Evolutionary conservation across 345 rosid genomes (phyloP).

Genomic region (Ceriops decandra): DNA sequence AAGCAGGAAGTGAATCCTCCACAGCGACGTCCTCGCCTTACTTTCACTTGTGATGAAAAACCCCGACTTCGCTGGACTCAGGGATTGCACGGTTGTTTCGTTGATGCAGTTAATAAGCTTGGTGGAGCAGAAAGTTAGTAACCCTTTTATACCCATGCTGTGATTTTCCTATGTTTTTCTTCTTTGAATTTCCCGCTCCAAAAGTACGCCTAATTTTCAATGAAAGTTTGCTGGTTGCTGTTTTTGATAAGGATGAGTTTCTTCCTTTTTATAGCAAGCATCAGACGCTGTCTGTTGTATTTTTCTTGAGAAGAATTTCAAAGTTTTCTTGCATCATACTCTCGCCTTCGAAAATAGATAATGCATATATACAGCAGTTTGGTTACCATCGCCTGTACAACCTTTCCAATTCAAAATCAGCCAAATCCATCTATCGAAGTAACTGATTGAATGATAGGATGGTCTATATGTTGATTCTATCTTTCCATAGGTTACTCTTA

Average conservation of each 20-base stretch:
- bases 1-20: neutral
- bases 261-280: no score
- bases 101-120: constrained; percentile 17
- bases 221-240: no score
- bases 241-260: no score
- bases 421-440: no score
- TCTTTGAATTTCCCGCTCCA: no score
- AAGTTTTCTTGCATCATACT: neutral
- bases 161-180: neutral
- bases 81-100: constrained; percentile 17
- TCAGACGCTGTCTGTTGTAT: no score
- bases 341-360: neutral
- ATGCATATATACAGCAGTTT: neutral
- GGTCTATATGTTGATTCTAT: no score
- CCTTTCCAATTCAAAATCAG: neutral
- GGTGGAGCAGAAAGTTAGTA: constrained; percentile 35
- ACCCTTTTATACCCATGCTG: neutral
- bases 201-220: no score
- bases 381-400: neutral
- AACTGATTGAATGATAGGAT: no score
- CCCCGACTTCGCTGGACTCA: constrained; percentile 23
- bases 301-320: neutral
- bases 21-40: neutral
- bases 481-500: no score
- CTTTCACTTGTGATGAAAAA: neutral